These are phyloP conservation scores for Aspergillus transmontanensis DNA, from an alignment of 2,329 filamentous ascomycete genomes.

Conservation along the genomic window DNA sequence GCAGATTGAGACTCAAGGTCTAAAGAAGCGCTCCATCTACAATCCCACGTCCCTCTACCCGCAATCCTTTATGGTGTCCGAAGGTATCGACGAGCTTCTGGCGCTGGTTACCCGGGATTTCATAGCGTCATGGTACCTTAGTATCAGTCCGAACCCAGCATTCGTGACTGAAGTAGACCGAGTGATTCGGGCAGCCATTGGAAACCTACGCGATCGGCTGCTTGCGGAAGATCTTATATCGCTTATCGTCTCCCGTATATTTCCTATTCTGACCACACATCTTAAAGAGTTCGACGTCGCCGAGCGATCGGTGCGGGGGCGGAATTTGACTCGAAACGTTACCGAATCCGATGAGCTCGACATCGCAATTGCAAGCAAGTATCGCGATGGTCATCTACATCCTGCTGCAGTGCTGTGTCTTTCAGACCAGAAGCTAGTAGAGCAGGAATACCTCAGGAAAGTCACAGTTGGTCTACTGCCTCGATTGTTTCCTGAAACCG, in stretches of 20 bases:
- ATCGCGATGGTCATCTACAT: constrained; percentile 84
- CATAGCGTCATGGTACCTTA: constrained; percentile 82
- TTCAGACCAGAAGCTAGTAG: constrained; percentile 78
- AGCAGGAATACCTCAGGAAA: constrained; percentile 85
- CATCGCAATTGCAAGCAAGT: constrained; percentile 92
- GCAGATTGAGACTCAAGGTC: constrained; percentile 67
- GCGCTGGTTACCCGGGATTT: constrained; percentile 80
- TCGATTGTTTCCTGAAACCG: constrained; percentile 69
- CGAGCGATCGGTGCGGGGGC: constrained; percentile 82
- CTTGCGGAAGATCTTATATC: constrained; percentile 80
- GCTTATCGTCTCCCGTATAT: constrained; percentile 75
- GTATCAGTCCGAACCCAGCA: constrained; percentile 76
- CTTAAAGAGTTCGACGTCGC: constrained; percentile 89
- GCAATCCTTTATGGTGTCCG: constrained; percentile 74
- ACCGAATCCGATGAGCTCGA: constrained; percentile 97
- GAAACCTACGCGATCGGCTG: constrained; percentile 71
- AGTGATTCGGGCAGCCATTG: constrained; percentile 72
- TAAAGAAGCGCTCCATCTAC: constrained; percentile 69
- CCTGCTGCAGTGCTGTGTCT: constrained; percentile 80
- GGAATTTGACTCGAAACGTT: constrained; percentile 82
- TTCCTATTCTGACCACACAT: constrained; percentile 86
- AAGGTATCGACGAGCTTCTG: constrained; percentile 77
- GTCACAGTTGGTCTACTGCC: constrained; percentile 74
- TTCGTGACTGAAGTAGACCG: constrained; percentile 89
- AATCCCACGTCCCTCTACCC: constrained; percentile 70